These are phyloP conservation scores for Pyrenula massariospora DNA, from an alignment of 495 filamentous ascomycete genomes.

Conservation along the genomic window DNA sequence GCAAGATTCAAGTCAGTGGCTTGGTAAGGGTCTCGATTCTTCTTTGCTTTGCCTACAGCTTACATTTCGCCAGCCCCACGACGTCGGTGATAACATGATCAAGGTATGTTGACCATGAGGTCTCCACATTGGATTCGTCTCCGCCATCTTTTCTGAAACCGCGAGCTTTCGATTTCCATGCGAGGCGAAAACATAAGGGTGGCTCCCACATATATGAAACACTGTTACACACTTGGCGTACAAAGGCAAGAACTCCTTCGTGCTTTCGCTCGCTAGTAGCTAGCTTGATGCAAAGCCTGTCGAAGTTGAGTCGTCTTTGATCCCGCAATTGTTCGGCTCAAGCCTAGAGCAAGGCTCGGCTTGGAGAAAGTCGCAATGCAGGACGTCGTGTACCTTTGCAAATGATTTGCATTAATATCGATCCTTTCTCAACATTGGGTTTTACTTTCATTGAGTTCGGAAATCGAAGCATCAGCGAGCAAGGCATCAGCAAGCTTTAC, in stretches of 20 bases:
- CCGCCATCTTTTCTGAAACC: slow-evolving; percentile 34
- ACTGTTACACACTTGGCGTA: background rate
- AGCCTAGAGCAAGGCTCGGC: slow-evolving; percentile 3
- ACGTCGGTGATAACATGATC: slow-evolving; percentile 90
- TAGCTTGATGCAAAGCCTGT: slow-evolving; percentile 22
- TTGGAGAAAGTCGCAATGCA: background rate
- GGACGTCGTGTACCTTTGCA: background rate
- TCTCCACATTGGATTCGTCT: slow-evolving; percentile 41
- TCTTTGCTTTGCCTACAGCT: slow-evolving; percentile 19
- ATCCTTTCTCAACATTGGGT: slow-evolving; percentile 1
- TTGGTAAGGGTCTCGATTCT: slow-evolving; percentile 54
- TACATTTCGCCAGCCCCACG: slow-evolving; percentile 60
- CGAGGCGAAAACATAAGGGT: background rate
- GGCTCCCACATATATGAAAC: background rate
- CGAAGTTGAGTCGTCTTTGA: slow-evolving; percentile 33
- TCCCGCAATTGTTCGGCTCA: slow-evolving; percentile 17
- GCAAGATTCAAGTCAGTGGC: slow-evolving; percentile 97
- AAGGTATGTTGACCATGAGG: slow-evolving; percentile 93
- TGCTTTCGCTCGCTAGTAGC: slow-evolving; percentile 17
- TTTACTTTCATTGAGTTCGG: background rate
- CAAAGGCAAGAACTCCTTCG: slow-evolving; percentile 22
- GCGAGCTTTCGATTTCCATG: slow-evolving; percentile 15
- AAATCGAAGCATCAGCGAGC: slow-evolving; percentile 16
- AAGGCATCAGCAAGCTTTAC: slow-evolving; percentile 10
- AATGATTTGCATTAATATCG: too few species aligned